Base-by-base conservation (phyloP, 805 yeast genomes). In the Ogataea glucozyma region DNA sequence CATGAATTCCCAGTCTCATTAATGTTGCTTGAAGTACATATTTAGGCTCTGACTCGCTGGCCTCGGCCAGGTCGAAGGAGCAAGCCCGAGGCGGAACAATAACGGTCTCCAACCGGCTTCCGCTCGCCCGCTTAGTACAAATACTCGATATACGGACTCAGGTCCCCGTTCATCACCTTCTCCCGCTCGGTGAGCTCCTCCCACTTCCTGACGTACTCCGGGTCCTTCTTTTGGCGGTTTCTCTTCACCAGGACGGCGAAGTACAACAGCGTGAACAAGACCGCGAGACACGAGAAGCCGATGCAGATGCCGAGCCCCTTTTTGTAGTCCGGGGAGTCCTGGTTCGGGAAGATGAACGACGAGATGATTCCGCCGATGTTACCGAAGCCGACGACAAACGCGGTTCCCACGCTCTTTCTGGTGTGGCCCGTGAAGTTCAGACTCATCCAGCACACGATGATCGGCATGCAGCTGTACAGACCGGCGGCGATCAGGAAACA, bases 331-430 rank as follows among this genome's bases (percentile, higher is more conserved):
- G 88, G 88, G 11, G 84, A 71, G 48, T 81, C 85, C 30, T 61
- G 54, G 29, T 73, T 52, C 32, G 76, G 67, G 65, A 77, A 82
- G 16, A 79, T 62, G 52, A 71, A 83, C 2, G 85, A 73, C 4
- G 87, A 67, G 43, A 82, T 72, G 53, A 83, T 81, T 46, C 87
- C 88, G 34, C 88, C 88, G 54, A 80, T 80, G 62, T 83, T 83
- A 41, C 87, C 88, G 53, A 83, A 81, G 0, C 88, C 88, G 54
- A 83, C 75, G 53, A 78, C 80, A 49, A 71, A 70, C 0, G 76
- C 76, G 17, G 75, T 60, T 42, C 72, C 67, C 27, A 76, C 62
- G 18, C 76, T 65, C 38, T 80, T 78, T 53, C 87, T 69, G 16
- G 73, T 60, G 58, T 83, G 88, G 9, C 88, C 85, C 7, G 78